Evolutionary conservation across 2,329 filamentous ascomycete species (phyloP), one percentile per base, ranked within the genome.

Genomic region (Pseudogymnoascus destructans): DNA sequence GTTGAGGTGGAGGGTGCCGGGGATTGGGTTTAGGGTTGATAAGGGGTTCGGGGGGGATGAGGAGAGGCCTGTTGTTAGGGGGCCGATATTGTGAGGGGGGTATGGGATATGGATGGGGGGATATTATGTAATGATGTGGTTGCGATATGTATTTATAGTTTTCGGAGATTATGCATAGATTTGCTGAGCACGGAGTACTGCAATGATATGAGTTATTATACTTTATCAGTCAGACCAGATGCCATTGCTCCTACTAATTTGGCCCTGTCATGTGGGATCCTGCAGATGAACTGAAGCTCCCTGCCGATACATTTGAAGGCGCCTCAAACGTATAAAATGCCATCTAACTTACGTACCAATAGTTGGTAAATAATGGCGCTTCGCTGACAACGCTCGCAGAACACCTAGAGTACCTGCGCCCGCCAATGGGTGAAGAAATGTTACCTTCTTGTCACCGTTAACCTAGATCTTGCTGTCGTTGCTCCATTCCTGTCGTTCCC

Each of bases 1-100:
- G 55, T 71, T 96, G 73, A 80, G 68, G 54, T 66, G 64, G 61
- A 58, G 63, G n/a, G 27, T 73, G 5, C 70, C 69, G 8, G 61
- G 67, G 13, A 17, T 73, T 8, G 72, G 72, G 6, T 73, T 72
- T 52, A 67, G 63, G 59, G 64, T 27, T 19, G 11, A 62, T 46
- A 40, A 32, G 59, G n/a, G 32, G 55, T 13, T 52, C n/a, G 15
- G 1, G 9, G 46, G 25, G 25, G 46, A 52, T 17, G 46, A 52
- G n/a, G 46, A 30, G 46, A 30, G 46, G 46, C 46, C 46, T 17
- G 15, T 17, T 52, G 46, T 52, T 17, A 30, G n/a, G 15, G 46
- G 46, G 1, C 46, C 46, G 25, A 7, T 52, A 30, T 52, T 52
- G 46, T 52, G 42, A 52, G 46, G 9, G 10, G 23, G 46, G 13